Base-by-base conservation (phyloP, 2,329 filamentous ascomycete species). In the Trichoderma sp. region DNA sequence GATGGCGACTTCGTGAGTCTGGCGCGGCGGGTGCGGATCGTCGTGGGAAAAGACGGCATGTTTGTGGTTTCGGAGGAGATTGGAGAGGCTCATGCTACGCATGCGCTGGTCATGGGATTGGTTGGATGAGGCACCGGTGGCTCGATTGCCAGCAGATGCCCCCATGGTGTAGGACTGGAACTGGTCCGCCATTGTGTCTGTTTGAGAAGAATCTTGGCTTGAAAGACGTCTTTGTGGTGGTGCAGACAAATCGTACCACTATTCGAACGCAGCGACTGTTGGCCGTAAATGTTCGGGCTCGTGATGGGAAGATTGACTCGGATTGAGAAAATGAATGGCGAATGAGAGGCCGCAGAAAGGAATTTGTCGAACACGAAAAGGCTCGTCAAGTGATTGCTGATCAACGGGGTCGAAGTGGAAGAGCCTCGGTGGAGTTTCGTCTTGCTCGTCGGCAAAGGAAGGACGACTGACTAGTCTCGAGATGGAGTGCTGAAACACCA, bases 41-140 rank as follows among this genome's bases (percentile, higher is more conserved):
- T 82, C 79, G 53, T 78, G 78, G 57, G 76, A 75, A 66, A 84
- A 79, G 9, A 82, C 73, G 26, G 81, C 77, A 1, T 84, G 84
- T 76, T 85, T 87, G 32, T 84, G 83, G 55, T 82, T 84, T 59
- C 84, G 83, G 84, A 85, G 87, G 7, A 84, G 81, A 15, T 87
- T 76, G 7, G 85, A 86, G 62, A 85, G 79, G 77, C 85, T 88
- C 76, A 85, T 79, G 78, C 85, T 87, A 67, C 85, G 83, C 50
- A 82, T 79, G 26, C 83, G 83, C 72, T 80, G 81, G n/a, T 81
- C 79, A 68, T 79, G 79, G 61, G 78, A 74, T 17, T 75, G 74
- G 71, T 74, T 74, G 23, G 71, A 43, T 73, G 75, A 69, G 17
- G 61, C 61, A 71, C 50, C 61, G 9, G 47, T 23, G 61, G 23